Conservation (phyloP, 805 yeast species). For the Myxozyma udenii region DNA sequence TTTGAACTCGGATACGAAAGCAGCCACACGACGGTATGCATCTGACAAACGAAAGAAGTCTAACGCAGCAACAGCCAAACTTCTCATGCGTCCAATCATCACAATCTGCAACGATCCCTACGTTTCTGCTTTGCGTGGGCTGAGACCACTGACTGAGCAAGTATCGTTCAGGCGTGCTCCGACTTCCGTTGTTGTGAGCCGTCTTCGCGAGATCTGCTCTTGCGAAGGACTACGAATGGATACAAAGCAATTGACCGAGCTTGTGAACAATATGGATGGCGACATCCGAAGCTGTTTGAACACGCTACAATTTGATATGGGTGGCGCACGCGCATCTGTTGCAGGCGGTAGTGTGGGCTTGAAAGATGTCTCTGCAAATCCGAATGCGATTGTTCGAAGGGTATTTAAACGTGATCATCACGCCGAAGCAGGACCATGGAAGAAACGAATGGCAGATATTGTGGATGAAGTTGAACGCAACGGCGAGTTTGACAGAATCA, state of each 20-base stretch:
- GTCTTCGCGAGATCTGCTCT: slow-evolving; percentile 52
- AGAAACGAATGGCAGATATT: slow-evolving; percentile 49
- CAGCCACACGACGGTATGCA: slow-evolving; percentile 41
- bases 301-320: slow-evolving; percentile 63
- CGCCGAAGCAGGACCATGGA: slow-evolving; percentile 39
- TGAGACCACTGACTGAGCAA: slow-evolving; percentile 71
- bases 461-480: slow-evolving; percentile 48
- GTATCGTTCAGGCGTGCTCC: slow-evolving; percentile 62
- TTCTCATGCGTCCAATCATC: slow-evolving; percentile 77
- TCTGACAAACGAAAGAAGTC: slow-evolving; percentile 21
- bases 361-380: slow-evolving; percentile 62
- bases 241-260: slow-evolving; percentile 54
- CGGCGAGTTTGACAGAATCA: slow-evolving; percentile 58
- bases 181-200: slow-evolving; percentile 46
- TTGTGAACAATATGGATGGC: slow-evolving; percentile 69
- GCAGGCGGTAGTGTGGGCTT: slow-evolving; percentile 6
- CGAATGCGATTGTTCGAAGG: slow-evolving; percentile 63
- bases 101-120: slow-evolving; percentile 89
- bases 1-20: slow-evolving; percentile 54
- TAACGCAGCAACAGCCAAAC: slow-evolving; percentile 40
- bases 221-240: slow-evolving; percentile 52
- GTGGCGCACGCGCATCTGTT: slow-evolving; percentile 4
- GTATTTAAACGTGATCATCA: slow-evolving; percentile 55
- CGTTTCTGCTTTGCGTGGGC: slow-evolving; percentile 66
- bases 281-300: slow-evolving; percentile 86